Conservation (phyloP, 2,329 filamentous ascomycete species). For the Colletotrichum phormii region DNA sequence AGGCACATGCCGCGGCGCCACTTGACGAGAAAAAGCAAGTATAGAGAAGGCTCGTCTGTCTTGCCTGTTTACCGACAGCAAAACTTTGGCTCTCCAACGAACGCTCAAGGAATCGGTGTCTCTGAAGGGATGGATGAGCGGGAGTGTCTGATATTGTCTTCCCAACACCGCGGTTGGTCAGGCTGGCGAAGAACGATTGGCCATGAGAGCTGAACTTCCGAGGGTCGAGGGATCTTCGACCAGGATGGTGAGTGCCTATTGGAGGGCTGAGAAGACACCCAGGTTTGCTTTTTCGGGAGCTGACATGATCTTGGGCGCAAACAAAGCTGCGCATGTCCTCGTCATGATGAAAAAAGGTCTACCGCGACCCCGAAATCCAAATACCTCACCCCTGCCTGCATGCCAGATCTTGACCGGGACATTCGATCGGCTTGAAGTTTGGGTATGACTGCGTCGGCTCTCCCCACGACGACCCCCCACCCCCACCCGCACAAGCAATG, state of each 20-base stretch:
- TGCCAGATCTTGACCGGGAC: background rate
- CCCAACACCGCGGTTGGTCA: background rate
- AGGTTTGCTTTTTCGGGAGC: constrained; percentile 31
- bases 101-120: background rate
- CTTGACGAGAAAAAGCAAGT: constrained; percentile 14
- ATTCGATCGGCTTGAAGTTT: constrained; percentile 1
- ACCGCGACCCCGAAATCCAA: constrained; percentile 1
- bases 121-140: constrained; percentile 20
- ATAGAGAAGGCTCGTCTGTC: background rate
- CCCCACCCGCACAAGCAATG: background rate
- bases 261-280: background rate
- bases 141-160: background rate
- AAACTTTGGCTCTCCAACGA: background rate
- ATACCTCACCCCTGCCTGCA: background rate
- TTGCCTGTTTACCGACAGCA: background rate
- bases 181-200: background rate
- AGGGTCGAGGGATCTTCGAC: background rate
- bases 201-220: background rate
- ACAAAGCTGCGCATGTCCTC: constrained; percentile 22
- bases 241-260: background rate
- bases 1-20: constrained; percentile 14
- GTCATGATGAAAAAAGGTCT: constrained; percentile 10
- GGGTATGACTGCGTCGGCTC: constrained; percentile 8
- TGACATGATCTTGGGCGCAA: constrained; percentile 19
- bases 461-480: background rate